Evolutionary conservation across 768 basidiomycete genomes (phyloP), one percentile per base, ranked within the genome.

Genomic region (Gloeopeniophorella convolvens): DNA sequence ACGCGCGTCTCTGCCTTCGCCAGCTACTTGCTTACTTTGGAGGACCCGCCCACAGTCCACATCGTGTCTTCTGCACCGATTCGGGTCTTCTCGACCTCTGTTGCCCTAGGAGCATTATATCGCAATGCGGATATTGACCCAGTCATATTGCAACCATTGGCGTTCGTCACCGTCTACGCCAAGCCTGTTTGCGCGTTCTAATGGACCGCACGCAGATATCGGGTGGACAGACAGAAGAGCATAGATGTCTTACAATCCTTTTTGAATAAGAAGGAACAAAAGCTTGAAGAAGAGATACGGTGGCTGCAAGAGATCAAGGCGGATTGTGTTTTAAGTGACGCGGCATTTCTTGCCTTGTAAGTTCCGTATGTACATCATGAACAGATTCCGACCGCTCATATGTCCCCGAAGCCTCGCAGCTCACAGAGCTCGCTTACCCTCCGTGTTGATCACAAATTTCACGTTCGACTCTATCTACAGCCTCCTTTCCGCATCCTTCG

Each of bases 381-480:
- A 24, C 7, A 5, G 15, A 28, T 36, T 13, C 4, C 15, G 27
- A 34, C 27, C 4, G 15, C 23, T 35, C 18, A 45, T 23, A 33
- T 23, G 21, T 2, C n/a, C n/a, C 46, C 15, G 21, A 18, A 86
- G 84, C 59, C 71, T 83, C 30, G 84, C 86, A 1, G 87, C 85
- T 2, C 77, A 80, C 37, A 62, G 69, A 31, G 75, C 79, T 0
- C 72, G 75, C 1, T 70, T 89, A n/a, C 87, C 85, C 1, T 82
- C 83, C 1, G 70, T 82, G 33, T 68, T 90, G 15, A 75, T 89
- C 56, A 87, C 85, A 36, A 90, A 90, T 68, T 90, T 90, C 62
- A 83, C 85, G 0, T 90, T 89, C 64, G 86, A 90, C 65, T 83
- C 86, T 1, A 85, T 88, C 11, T 90, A 83, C 63, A 85, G 83